Base-by-base conservation (phyloP, 2,329 filamentous ascomycete genomes). In the Coniochaeta sp. region DNA sequence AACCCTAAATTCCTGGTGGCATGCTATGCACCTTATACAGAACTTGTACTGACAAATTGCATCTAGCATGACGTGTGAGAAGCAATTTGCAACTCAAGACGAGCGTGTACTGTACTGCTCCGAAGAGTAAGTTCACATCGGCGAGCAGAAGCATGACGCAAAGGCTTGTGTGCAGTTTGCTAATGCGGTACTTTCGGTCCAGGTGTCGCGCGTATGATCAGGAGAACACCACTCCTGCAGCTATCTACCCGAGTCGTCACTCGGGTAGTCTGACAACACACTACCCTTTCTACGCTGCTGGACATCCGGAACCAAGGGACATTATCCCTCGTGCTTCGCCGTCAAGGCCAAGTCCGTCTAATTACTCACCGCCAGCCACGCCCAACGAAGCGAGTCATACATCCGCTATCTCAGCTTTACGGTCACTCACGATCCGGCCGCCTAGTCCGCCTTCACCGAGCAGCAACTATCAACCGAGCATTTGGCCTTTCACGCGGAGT, bases 261-360 rank as follows among this genome's bases (percentile, higher is more conserved):
- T 62, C 65, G 47, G 68, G 63, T 64, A 71, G 69, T 68, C 69
- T 73, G 69, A 69, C 68, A 60, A 70, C 68, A 60, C 74, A 72
- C 65, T 75, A 79, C 62, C 75, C 81, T 28, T 75, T 76, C 63
- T 81, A 79, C 66, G 72, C 77, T 38, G 69, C 74, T 8, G 76
- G 73, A 52, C 73, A 78, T 61, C 74, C 78, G 58, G 83, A 86
- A 67, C 82, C 80, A 58, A 78, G 79, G 66, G 85, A 87, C 70
- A 87, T 87, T 65, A 80, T 88, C 64, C 85, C 85, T 57, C 82
- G 83, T 62, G 84, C 84, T 38, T 85, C 84, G 12, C 85, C 85
- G 14, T 87, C 85, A 17, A 79, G 84, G 62, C 83, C 83, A 50
- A 81, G 74, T 68, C 80, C 83, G 58, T 79, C 78, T 69, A 75